Evolutionary conservation across 2,329 filamentous ascomycete species (phyloP).

Genomic region (Paraphaeosphaeria sporulosa): DNA sequence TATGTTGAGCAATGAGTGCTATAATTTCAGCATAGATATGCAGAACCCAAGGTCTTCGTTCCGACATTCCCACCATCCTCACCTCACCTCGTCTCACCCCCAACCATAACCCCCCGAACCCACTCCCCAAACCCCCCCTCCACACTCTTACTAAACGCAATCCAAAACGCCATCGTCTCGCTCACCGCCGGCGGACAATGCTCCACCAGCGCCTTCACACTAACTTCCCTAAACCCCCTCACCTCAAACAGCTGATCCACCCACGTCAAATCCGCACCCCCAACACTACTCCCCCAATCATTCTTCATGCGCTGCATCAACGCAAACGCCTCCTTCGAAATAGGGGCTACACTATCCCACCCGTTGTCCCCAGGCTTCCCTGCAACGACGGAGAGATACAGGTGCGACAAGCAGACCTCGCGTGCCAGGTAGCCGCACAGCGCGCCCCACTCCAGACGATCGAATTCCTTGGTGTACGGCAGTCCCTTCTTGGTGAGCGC

Average conservation of each 20-base stretch:
- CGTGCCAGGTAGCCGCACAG: conserved; percentile 55
- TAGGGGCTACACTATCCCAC: conserved; percentile 57
- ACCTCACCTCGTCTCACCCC: neutral
- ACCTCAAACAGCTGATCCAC: conserved; percentile 62
- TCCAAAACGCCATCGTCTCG: conserved; percentile 64
- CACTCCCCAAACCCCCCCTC: conserved; percentile 64
- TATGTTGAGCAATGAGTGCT: neutral
- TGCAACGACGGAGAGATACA: conserved; percentile 62
- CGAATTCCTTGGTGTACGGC: conserved; percentile 62
- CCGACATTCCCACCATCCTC: neutral
- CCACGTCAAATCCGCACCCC: conserved; percentile 60
- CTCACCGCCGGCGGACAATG: conserved; percentile 62
- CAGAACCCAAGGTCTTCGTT: neutral
- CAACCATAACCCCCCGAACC: conserved; percentile 51
- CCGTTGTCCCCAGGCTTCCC: conserved; percentile 56
- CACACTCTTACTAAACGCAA: conserved; percentile 67
- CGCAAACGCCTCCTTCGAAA: conserved; percentile 30
- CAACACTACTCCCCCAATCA: conserved; percentile 34
- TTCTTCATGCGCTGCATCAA: conserved; percentile 36
- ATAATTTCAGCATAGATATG: neutral
- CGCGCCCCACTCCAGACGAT: conserved; percentile 63
- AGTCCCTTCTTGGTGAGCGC: conserved; percentile 64
- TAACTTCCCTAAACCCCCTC: conserved; percentile 58
- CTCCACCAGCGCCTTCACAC: conserved; percentile 62
- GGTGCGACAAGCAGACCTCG: conserved; percentile 20